Conservation (phyloP, 179 eudicot genomes). For the Sideroxylon spinosum region DNA sequence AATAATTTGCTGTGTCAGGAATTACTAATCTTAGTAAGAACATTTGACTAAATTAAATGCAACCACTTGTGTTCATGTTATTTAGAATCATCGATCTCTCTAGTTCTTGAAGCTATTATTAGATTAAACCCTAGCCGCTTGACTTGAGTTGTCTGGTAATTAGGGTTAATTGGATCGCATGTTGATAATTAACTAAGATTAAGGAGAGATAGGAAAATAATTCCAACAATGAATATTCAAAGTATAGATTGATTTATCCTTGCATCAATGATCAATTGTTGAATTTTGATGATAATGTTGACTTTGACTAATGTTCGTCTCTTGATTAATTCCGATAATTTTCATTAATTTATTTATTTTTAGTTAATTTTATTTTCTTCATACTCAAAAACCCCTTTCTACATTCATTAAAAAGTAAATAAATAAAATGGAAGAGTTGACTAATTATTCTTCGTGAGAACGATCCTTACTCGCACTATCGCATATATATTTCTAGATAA, state of each 20-base stretch:
- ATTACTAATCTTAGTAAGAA: no score
- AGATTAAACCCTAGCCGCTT: conserved; percentile 7
- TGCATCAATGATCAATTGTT: background rate
- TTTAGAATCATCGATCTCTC: no score
- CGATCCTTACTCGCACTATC: no score
- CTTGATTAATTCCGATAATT: background rate
- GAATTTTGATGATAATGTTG: background rate
- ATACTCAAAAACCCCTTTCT: no score
- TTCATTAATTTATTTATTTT: background rate
- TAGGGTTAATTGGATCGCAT: conserved; percentile 8
- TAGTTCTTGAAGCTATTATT: background rate
- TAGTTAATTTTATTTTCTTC: background rate
- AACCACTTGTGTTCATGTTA: no score
- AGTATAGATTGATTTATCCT: background rate
- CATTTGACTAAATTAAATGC: no score
- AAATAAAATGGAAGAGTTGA: background rate
- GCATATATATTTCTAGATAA: no score
- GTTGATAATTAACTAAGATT: no score
- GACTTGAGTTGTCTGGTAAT: conserved; percentile 8
- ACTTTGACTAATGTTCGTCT: background rate
- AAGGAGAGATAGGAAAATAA: conserved; percentile 14
- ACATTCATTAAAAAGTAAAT: no score
- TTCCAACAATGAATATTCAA: conserved; percentile 9
- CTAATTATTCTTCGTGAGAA: background rate
- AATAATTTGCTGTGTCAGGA: no score